Conservation (phyloP, 495 filamentous ascomycete genomes). For the Hypoxylon crocopeplum region DNA sequence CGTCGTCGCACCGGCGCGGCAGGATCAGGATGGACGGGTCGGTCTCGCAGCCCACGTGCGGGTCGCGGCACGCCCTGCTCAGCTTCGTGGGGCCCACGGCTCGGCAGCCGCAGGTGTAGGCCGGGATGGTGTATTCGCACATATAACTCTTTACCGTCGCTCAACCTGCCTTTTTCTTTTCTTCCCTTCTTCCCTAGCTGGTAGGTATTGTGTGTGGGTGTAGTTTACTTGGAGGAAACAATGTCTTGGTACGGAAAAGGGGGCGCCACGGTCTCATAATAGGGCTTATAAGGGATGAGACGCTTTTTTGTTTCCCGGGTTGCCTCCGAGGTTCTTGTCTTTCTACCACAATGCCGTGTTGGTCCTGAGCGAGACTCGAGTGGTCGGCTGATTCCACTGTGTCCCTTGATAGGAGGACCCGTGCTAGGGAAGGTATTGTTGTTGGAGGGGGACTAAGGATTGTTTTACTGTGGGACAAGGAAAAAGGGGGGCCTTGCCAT, state of each 20-base stretch:
- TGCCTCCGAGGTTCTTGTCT: constrained; percentile 6
- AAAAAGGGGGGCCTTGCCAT: neutral
- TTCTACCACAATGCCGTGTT: constrained; percentile 4
- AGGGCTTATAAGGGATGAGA: constrained; percentile 5
- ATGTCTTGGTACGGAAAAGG: constrained; percentile 4
- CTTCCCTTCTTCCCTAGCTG: neutral
- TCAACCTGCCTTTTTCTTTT: neutral
- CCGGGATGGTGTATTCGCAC: constrained; percentile 31
- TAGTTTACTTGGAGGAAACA: neutral
- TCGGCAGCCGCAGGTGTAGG: constrained; percentile 30
- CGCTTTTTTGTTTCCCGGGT: neutral
- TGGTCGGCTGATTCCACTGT: neutral
- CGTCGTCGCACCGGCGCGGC: constrained; percentile 29
- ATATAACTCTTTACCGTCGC: too few species aligned
- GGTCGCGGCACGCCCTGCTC: constrained; percentile 12
- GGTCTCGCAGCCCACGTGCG: constrained; percentile 13
- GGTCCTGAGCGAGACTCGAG: neutral
- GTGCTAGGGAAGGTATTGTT: neutral
- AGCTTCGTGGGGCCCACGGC: constrained; percentile 17
- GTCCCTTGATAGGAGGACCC: neutral
- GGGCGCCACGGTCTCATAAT: neutral
- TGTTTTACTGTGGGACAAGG: neutral
- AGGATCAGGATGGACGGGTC: constrained; percentile 27
- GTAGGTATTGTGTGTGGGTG: neutral
- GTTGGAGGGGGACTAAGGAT: neutral